Evolutionary conservation across 176 grass and related monocot genomes (phyloP), one percentile per base, ranked within the genome.

Genomic region (Avena atlantica): DNA sequence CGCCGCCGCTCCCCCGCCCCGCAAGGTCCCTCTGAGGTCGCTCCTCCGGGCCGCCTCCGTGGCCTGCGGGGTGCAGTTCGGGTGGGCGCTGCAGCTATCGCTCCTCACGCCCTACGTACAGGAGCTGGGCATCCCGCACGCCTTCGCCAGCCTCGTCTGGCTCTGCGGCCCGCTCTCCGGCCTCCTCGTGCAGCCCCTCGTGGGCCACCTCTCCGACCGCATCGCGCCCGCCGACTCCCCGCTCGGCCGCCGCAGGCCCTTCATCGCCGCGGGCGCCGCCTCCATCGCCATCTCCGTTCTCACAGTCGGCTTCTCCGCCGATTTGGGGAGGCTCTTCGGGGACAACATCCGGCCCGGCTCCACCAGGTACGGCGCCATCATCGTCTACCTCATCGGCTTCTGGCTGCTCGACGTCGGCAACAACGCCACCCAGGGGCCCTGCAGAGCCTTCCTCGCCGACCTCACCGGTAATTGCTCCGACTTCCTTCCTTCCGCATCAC

Each of bases 351-450:
- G 70, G 3, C 85, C 72, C 3, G 85, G 76, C 0, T 71, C 51
- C 9, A 83, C 82, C 2, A 78, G 89, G 13, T 48, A 80, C 70
- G 85, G 94, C 52, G 94, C 94, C 25, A 88, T 99, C 84, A 67
- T 70, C 82, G 68, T 94, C 37, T 94, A 98, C 80, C 50, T 98
- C 20, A 21, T 98, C 25, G 96, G 96, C 0, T 98, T 98, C 86
- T 95, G 91, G 96, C 90, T 95, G 17, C 88, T 98, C 9, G 93
- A 94, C n/a, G 93, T 92, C 3, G 95, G 93, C 2, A 98, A 93
- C 90, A 98, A 93, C 90, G 83, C 88, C 13, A 95, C 91, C 9
- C 95, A 98, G 89, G 95, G 91, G 3, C 93, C 93, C 2, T 93
- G 93, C 91, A 79, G 93, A 3, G 95, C 93, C 23, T 87, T 98